Conservation (phyloP, 2,329 filamentous ascomycete species). For the Paecilomyces sp. region DNA sequence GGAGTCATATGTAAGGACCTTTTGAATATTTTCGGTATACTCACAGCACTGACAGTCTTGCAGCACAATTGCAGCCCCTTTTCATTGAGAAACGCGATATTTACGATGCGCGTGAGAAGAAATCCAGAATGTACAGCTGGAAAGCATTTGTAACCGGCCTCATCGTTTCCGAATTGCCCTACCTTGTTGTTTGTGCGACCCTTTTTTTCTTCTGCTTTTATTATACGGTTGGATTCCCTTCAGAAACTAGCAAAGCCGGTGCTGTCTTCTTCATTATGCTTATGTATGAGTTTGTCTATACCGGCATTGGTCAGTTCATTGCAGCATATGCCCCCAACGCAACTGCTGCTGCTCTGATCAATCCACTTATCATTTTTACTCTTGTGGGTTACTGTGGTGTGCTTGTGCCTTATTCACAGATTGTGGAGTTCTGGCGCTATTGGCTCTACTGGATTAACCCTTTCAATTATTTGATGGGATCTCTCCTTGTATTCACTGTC, state of each 20-base stretch:
- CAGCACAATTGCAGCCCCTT: constrained; percentile 51
- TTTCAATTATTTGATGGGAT: constrained; percentile 53
- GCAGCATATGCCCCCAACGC: too few species aligned
- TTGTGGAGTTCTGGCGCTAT: too few species aligned
- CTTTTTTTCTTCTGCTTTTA: constrained; percentile 62
- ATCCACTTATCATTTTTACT: too few species aligned
- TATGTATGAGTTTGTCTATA: too few species aligned
- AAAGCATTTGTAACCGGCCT: constrained; percentile 64
- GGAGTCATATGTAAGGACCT: too few species aligned
- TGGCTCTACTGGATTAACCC: constrained; percentile 67
- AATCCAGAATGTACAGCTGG: constrained; percentile 69
- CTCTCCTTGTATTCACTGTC: constrained; percentile 30
- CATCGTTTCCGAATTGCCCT: constrained; percentile 65
- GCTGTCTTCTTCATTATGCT: too few species aligned
- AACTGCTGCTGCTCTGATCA: too few species aligned
- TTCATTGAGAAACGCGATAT: constrained; percentile 53
- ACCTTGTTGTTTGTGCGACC: constrained; percentile 54
- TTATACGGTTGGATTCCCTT: too few species aligned
- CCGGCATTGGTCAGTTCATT: too few species aligned
- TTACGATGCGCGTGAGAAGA: constrained; percentile 54
- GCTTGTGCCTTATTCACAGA: too few species aligned
- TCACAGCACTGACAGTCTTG: constrained; percentile 66
- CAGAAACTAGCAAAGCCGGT: too few species aligned
- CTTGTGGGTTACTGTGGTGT: too few species aligned
- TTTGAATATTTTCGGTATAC: constrained; percentile 81